Base-by-base conservation (phyloP, 108 stramenopile genomes). In the Stephanodiscus triporus region DNA sequence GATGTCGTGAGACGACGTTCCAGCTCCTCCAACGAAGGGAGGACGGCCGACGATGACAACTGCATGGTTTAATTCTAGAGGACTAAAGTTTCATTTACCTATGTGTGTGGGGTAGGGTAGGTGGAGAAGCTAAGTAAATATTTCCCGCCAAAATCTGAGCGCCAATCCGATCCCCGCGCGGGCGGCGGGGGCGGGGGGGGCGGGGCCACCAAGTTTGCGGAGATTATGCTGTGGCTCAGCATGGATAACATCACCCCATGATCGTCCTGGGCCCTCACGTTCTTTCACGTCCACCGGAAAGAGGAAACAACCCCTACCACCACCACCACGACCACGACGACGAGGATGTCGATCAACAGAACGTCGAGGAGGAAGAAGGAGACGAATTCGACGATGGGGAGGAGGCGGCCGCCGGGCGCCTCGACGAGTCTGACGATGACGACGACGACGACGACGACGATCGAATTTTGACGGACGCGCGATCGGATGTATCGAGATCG, bases 1-100 rank as follows among this genome's bases (percentile, higher is more conserved):
- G 63, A 37, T 26, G 63, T 63, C 27, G 63, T 24, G 0, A 63
- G 63, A 1, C 27, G 32, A 11, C 45, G 34, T 26, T 63, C 63
- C 38, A 27, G 22, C 11, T 40, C 16, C 11, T 63, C 63, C 23
- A 63, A 6, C 34, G 38, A 13, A 16, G 27, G 30, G 4, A 14
- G 30, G 9, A 57, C 14, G 29, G 56, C 29, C 56, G 29, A 57
- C 24, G 54, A 34, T 5, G 32, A n/a, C n/a, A n/a, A n/a, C n/a
- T n/a, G n/a, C n/a, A n/a, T n/a, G n/a, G n/a, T n/a, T n/a, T n/a
- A n/a, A n/a, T n/a, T n/a, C n/a, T n/a, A n/a, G n/a, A n/a, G n/a
- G n/a, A n/a, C n/a, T n/a, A n/a, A n/a, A n/a, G n/a, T n/a, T n/a
- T n/a, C n/a, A n/a, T n/a, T n/a, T n/a, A n/a, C n/a, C n/a, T n/a